A percentile compares a stretch with the other conserved stretches of the same genome.
Conservation (phyloP, 2,329 filamentous ascomycete genomes). For the Aspergillus versicolor region DNA sequence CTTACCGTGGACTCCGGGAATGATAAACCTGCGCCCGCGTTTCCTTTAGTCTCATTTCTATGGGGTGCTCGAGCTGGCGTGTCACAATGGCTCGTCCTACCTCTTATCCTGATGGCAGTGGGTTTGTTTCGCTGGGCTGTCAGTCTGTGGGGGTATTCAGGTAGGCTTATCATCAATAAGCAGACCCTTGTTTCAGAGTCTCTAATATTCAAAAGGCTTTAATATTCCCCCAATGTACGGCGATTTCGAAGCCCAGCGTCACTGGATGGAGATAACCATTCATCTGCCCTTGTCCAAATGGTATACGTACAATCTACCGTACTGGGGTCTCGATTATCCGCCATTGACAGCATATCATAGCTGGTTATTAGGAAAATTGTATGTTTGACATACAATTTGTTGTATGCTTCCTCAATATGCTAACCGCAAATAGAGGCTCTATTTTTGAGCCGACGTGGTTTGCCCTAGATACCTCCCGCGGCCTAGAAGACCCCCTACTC, state of each 20-base stretch:
- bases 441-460: constrained; percentile 85
- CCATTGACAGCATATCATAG: constrained; percentile 97
- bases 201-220: constrained; percentile 57
- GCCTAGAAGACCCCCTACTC: constrained; percentile 71
- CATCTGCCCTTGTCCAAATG: constrained; percentile 88
- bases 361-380: constrained; percentile 86
- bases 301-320: constrained; percentile 96
- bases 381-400: constrained; percentile 29
- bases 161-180: constrained; percentile 46
- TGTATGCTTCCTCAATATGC: not conserved
- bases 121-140: constrained; percentile 92
- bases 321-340: constrained; percentile 98
- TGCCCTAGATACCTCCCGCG: constrained; percentile 76
- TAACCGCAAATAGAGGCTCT: constrained; percentile 57
- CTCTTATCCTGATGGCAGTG: constrained; percentile 82
- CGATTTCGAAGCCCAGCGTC: constrained; percentile 95
- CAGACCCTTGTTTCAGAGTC: not conserved
- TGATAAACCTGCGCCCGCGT: constrained; percentile 63
- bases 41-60: constrained; percentile 89
- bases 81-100: constrained; percentile 90
- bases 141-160: constrained; percentile 92
- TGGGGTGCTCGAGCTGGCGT: constrained; percentile 81
- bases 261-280: constrained; percentile 97
- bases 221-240: constrained; percentile 85
- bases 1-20: constrained; percentile 45